Conservation (phyloP, 441 rosid genomes). For the Metrosideros polymorpha region DNA sequence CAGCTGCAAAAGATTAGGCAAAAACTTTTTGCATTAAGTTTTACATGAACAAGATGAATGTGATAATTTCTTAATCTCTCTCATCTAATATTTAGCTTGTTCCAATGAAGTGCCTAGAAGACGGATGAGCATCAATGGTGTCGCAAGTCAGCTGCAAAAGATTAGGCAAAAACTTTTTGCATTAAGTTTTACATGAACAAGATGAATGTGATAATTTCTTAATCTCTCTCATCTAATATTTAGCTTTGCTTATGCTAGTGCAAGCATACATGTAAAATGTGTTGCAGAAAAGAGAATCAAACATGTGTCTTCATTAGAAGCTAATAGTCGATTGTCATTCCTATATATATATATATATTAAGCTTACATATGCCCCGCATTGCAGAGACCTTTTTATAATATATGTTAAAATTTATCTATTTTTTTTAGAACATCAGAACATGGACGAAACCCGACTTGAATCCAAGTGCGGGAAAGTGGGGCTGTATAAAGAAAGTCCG, state of each 20-base stretch:
- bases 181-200: neutral
- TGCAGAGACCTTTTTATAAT: neutral
- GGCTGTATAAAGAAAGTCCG: neutral
- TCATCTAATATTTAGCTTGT: neutral
- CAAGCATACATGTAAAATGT: too few species aligned
- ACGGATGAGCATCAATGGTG: neutral
- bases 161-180: neutral
- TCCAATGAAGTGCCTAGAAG: neutral
- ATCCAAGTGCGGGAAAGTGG: neutral
- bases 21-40: neutral
- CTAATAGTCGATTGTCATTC: neutral
- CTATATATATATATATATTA: neutral
- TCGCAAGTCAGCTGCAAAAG: neutral
- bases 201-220: neutral
- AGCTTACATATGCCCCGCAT: neutral
- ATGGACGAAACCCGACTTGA: neutral
- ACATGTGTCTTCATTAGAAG: too few species aligned
- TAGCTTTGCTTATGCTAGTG: neutral
- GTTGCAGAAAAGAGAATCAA: too few species aligned
- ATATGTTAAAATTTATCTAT: neutral
- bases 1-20: neutral
- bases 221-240: neutral
- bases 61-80: neutral
- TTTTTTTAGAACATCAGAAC: neutral
- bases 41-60: neutral